phyloP scores from a whole-genome alignment of 768 basidiomycete species.

The Polyporus arcularius region DNA sequence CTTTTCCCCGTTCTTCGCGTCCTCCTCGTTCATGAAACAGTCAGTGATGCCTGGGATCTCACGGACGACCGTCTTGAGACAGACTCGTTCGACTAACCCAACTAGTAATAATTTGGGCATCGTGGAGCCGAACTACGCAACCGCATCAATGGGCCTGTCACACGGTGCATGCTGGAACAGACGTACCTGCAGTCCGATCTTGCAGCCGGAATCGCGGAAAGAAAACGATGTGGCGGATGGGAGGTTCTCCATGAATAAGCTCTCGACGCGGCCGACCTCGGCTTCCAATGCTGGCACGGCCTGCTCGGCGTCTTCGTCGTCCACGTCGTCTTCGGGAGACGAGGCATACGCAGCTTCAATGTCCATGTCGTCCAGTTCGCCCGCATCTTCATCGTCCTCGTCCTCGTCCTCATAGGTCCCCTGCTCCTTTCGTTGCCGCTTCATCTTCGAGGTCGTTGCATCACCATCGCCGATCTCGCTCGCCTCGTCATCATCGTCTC shows the following conservation, averaged over 20 bases:
- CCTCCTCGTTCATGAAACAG: conserved; percentile 76
- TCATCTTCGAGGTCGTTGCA: conserved; percentile 75
- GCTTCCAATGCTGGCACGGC: conserved; percentile 34
- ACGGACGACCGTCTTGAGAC: conserved; percentile 81
- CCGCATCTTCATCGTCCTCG: conserved; percentile 56
- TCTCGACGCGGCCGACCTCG: conserved; percentile 45
- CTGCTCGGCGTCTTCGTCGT: conserved; percentile 34
- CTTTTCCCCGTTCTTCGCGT: conserved; percentile 51
- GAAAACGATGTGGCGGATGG: conserved; percentile 70
- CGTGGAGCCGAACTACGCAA: conserved; percentile 72
- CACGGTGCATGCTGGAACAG: neutral
- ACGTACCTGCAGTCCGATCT: conserved; percentile 83
- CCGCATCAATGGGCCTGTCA: conserved; percentile 3
- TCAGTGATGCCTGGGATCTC: conserved; percentile 88
- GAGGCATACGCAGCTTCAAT: conserved; percentile 67
- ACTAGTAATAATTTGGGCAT: conserved; percentile 94
- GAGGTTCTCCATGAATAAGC: conserved; percentile 58
- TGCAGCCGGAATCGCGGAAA: conserved; percentile 67
- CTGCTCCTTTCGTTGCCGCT: conserved; percentile 70
- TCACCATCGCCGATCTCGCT: conserved; percentile 85
- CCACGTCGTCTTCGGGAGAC: conserved; percentile 39
- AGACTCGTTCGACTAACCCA: conserved; percentile 88
- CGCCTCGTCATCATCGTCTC: conserved; percentile 58
- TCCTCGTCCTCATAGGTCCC: conserved; percentile 78
- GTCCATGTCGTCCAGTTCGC: conserved; percentile 51